Evolutionary conservation across 2,329 filamentous ascomycete species (phyloP), one percentile per base, ranked within the genome.

Genomic region (Xylariaceae sp.): DNA sequence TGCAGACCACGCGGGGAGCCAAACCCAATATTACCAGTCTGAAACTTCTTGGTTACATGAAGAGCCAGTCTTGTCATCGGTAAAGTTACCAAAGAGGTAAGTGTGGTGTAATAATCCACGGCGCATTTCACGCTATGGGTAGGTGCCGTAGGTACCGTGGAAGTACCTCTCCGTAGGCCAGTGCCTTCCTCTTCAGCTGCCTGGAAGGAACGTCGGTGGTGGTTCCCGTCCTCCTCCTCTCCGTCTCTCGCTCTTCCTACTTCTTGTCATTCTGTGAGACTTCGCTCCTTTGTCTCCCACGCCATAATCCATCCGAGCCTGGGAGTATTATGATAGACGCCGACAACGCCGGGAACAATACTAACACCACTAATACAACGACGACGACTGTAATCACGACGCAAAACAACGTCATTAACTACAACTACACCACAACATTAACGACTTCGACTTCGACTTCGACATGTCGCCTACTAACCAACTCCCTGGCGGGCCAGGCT

Each of bases 401-500:
- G n/a, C 54, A 50, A 52, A 34, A 51, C 41, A 11, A 37, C 11
- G n/a, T 54, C 52, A 52, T 17, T 49, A 37, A 23, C 23, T 49
- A 10, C 9, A 34, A n/a, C 37, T 13, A 53, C 56, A 23, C 2
- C 37, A 15, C 13, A 47, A 15, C 23, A 47, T 6, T 15, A 50
- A 23, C 5, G 30, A 10, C 18, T 54, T 44, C 52, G 41, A 23
- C 49, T n/a, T 11, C 30, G 58, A 23, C 49, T n/a, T 11, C 30
- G 58, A 49, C 37, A 64, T 64, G 62, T 6, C 62, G 18, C 55
- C 62, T n/a, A 58, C 9, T 30, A 57, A 44, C 53, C 60, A 55
- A 58, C 66, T 61, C 55, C 60, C 65, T 64, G 65, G 65, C 62
- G 65, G 67, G 62, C 64, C 61, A 60, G 65, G 61, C 62, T 64